phyloP scores from a whole-genome alignment of 495 filamentous ascomycete genomes.

The Penicillium salamii region DNA sequence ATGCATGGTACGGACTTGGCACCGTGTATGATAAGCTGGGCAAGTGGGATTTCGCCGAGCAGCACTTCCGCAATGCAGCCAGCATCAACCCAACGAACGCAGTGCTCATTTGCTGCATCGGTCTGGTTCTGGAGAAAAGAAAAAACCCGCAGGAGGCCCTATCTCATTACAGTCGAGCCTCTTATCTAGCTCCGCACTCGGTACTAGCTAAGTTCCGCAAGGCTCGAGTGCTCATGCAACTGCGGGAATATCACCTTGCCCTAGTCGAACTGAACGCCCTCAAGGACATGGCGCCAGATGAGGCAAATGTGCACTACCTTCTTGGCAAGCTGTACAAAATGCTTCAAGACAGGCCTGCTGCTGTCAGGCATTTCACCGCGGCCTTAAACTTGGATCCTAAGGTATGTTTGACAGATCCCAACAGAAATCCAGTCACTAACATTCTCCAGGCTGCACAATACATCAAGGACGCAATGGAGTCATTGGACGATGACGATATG shows the following conservation, averaged over 20 bases:
- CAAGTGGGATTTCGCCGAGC: conserved; percentile 84
- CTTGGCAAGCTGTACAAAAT: conserved; percentile 84
- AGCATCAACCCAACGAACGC: conserved; percentile 89
- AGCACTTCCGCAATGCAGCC: conserved; percentile 83
- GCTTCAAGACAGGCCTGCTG: conserved; percentile 70
- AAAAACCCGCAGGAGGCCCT: conserved; percentile 75
- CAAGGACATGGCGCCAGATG: conserved; percentile 87
- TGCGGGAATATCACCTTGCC: conserved; percentile 68
- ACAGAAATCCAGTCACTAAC: conserved; percentile 19
- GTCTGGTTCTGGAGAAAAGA: conserved; percentile 81
- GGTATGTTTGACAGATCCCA: conserved; percentile 49
- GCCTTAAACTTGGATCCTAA: conserved; percentile 96
- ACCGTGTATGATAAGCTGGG: conserved; percentile 92
- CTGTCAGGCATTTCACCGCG: conserved; percentile 89
- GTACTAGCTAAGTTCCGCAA: conserved; percentile 86
- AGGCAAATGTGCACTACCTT: conserved; percentile 92
- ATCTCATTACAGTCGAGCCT: conserved; percentile 74
- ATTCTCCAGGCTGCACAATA: conserved; percentile 70
- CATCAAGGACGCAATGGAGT: conserved; percentile 92
- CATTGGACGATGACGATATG: conserved; percentile 79
- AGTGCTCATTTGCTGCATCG: conserved; percentile 86
- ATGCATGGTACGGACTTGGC: conserved; percentile 94
- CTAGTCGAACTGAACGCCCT: conserved; percentile 75
- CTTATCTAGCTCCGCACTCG: conserved; percentile 73
- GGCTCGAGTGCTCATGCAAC: conserved; percentile 77